Evolutionary conservation across 371 early-diverging fungal species (phyloP), one percentile per base, ranked within the genome.

Genomic region (Cokeromyces recurvatus): DNA sequence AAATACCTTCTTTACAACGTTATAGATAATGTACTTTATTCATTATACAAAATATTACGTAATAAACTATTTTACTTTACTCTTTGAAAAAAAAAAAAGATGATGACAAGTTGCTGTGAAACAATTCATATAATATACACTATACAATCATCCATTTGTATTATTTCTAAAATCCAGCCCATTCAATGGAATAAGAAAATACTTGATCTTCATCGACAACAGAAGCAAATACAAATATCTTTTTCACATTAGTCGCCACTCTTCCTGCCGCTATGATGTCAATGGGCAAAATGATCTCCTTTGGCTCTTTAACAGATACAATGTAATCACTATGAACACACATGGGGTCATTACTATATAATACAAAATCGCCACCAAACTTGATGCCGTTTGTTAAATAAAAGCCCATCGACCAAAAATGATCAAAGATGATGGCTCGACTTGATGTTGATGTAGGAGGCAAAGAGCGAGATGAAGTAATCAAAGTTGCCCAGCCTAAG

Each of bases 331-430:
- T 69, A 46, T 84, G 84, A 44, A 53, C 71, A 2, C 66, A 57
- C 38, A 74, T 59, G 4, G 80, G 81, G 47, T 81, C 79, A 15
- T 74, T 70, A 2, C 65, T 66, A 63, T 85, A 85, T 5, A 77
- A 57, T 17, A 85, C 55, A 53, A 59, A 85, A 37, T 85, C 78
- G 1, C 83, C 82, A 4, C 86, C 86, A 64, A 83, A 85, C 50
- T 81, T 81, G 29, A 68, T 58, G 7, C 82, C 84, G 16, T 63
- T 53, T 7, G 80, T 77, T 15, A 83, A 57, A 48, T 62, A 83
- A 23, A 64, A 68, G 6, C 73, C 73, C 22, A 57, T 47, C 5
- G 52, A 52, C 82, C 82, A 85, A 19, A 85, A 56, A 46, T 69
- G 63, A 29, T 66, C 46, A 51, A 73, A 85, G 6, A 82, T 38